A percentile compares a stretch with the other conserved stretches of the same genome.
phyloP scores from a whole-genome alignment of 352 stramenopile genomes.

The Pythium insidiosum region DNA sequence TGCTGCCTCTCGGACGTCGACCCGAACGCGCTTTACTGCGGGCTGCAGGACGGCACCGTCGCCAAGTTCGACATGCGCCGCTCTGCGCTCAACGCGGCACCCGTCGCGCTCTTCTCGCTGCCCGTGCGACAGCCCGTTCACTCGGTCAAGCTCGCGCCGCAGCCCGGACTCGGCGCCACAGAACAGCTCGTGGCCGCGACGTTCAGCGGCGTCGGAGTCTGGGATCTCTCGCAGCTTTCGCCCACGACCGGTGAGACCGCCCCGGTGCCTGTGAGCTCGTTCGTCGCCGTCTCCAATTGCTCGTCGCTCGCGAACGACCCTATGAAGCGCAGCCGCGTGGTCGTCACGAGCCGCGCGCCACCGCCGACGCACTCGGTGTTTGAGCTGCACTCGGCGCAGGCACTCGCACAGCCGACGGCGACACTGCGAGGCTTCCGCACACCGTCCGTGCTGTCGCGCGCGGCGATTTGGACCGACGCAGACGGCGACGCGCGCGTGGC shows the following conservation, averaged over 20 bases:
- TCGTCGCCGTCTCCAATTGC: slow-evolving; percentile 3
- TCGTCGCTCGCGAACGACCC: slow-evolving; percentile 1
- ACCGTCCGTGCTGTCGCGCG: slow-evolving; percentile 8
- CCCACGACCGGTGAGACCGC: not conserved
- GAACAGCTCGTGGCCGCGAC: slow-evolving; percentile 10
- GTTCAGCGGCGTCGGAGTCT: slow-evolving; percentile 11
- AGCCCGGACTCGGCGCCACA: not conserved
- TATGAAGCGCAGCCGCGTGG: slow-evolving; percentile 1
- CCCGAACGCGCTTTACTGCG: slow-evolving; percentile 13
- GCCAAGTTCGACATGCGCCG: slow-evolving; percentile 14
- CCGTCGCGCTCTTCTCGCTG: slow-evolving; percentile 3
- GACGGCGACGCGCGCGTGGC: slow-evolving; percentile 5
- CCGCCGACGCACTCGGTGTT: slow-evolving; percentile 8
- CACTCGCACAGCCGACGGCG: not conserved
- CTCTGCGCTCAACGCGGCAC: not conserved
- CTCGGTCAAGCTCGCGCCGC: slow-evolving; percentile 7
- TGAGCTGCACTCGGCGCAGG: slow-evolving; percentile 1
- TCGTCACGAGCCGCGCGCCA: slow-evolving; percentile 7
- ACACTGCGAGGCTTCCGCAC: slow-evolving; percentile 11
- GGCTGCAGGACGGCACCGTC: slow-evolving; percentile 13
- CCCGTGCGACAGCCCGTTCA: slow-evolving; percentile 11
- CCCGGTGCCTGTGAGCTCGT: not conserved
- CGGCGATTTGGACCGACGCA: slow-evolving; percentile 6
- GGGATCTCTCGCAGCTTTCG: slow-evolving; percentile 1
- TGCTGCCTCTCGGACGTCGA: slow-evolving; percentile 8